Conservation (phyloP, 495 filamentous ascomycete genomes). For the Aspergillus sclerotioniger region DNA sequence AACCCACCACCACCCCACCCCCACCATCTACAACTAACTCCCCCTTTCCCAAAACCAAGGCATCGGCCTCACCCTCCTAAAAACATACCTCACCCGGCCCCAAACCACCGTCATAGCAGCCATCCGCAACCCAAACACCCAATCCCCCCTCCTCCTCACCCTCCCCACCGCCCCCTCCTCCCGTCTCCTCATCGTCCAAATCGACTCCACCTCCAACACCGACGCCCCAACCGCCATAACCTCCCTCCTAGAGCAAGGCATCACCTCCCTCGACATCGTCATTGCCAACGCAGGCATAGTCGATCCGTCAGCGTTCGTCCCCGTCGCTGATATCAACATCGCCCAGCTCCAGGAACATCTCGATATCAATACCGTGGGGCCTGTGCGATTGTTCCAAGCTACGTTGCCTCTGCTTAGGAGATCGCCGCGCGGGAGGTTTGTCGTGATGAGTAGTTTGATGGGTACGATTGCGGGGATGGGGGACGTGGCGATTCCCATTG, state of each 20-base stretch:
- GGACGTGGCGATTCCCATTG: constrained; percentile 14
- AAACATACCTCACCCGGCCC: constrained; percentile 36
- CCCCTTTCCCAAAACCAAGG: constrained; percentile 31
- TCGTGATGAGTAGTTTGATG: constrained; percentile 21
- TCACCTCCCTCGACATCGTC: constrained; percentile 37
- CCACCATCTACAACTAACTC: constrained; percentile 2
- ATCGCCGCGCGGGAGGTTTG: constrained; percentile 27
- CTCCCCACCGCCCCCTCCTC: constrained; percentile 15
- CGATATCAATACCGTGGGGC: constrained; percentile 19
- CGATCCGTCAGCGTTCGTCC: constrained; percentile 13
- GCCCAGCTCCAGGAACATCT: constrained; percentile 2
- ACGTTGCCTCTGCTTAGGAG: constrained; percentile 31
- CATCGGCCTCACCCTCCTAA: constrained; percentile 34
- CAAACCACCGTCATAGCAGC: constrained; percentile 44
- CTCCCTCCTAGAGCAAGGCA: neutral
- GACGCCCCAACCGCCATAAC: neutral
- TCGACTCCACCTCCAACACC: constrained; percentile 2
- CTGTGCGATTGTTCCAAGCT: constrained; percentile 36
- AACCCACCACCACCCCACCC: neutral
- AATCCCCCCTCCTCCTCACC: constrained; percentile 15
- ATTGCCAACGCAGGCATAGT: constrained; percentile 47
- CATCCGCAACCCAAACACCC: constrained; percentile 38
- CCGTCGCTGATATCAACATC: constrained; percentile 1
- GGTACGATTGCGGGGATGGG: neutral
- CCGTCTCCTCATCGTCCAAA: neutral